Evolutionary conservation across 225 moss, liverwort and hornwort species (phyloP).

Genomic region (Sphagnum tenellum): DNA sequence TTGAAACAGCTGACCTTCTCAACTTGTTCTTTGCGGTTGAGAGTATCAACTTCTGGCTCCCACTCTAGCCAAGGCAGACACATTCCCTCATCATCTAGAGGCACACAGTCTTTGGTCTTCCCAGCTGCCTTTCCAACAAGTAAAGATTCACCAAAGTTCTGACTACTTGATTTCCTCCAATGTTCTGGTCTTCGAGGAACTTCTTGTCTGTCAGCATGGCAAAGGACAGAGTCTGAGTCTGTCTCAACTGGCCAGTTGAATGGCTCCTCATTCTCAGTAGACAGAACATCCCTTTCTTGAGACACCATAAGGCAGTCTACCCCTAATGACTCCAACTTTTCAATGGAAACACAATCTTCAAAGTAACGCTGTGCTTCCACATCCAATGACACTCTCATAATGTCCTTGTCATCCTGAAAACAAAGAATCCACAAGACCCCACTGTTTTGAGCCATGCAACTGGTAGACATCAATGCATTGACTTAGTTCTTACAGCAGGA

Average conservation of each 20-base stretch:
- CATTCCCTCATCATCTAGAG: constrained; percentile 53
- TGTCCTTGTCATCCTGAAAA: constrained; percentile 35
- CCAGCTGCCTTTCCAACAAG: constrained; percentile 16
- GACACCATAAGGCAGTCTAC: constrained; percentile 33
- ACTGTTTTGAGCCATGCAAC: background rate
- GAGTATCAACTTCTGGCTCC: constrained; percentile 47
- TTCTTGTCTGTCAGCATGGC: no score
- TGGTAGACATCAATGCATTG: no score
- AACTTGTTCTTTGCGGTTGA: constrained; percentile 37
- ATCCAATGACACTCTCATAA: constrained; percentile 45
- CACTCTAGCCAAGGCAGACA: constrained; percentile 52
- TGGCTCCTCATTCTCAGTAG: constrained; percentile 17
- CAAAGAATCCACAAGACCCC: constrained; percentile 18
- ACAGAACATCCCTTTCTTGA: no score
- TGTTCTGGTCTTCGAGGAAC: background rate
- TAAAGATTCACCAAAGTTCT: constrained; percentile 5
- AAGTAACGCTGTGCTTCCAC: constrained; percentile 54
- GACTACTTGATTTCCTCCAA: constrained; percentile 9
- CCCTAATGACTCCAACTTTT: constrained; percentile 46
- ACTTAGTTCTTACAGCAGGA: background rate
- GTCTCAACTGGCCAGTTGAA: constrained; percentile 28
- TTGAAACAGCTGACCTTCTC: no score
- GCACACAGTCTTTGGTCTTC: constrained; percentile 21
- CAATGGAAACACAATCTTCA: constrained; percentile 56
- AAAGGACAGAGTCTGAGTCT: background rate